Evolutionary conservation across 192 early-diverging fungal species (phyloP).

Genomic region (Gonapodya sp.): DNA sequence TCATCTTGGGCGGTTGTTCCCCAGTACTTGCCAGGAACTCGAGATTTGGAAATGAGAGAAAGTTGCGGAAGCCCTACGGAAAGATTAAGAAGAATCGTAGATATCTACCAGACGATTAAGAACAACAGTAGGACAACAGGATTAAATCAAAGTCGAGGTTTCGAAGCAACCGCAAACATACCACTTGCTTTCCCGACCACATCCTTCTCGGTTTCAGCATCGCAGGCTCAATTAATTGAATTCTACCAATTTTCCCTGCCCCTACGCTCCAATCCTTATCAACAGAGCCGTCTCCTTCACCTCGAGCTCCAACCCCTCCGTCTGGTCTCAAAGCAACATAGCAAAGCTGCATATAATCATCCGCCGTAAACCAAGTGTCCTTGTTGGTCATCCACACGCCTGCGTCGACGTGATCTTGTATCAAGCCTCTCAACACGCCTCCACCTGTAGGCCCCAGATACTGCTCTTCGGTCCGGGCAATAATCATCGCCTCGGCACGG

Average conservation of each 20-base stretch:
- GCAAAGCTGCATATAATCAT: conserved; percentile 88
- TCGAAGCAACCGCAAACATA: too few species aligned
- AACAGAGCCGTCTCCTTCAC: conserved; percentile 45
- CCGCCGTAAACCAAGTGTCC: conserved; percentile 76
- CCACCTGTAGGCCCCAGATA: conserved; percentile 96
- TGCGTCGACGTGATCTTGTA: conserved; percentile 97
- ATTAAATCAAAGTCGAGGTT: conserved; percentile 1
- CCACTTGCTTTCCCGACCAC: conserved; percentile 98
- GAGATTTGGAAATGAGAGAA: conserved; percentile 81
- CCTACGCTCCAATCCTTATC: conserved; percentile 29
- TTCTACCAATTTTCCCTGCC: conserved; percentile 55
- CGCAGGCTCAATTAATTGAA: conserved; percentile 79
- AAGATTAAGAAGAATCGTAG: conserved; percentile 88
- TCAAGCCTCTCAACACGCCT: conserved; percentile 92
- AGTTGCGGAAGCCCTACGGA: conserved; percentile 63
- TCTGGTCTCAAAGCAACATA: conserved; percentile 83
- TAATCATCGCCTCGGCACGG: conserved; percentile 88
- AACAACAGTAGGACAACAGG: conserved; percentile 3
- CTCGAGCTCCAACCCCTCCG: conserved; percentile 41
- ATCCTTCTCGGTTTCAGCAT: conserved; percentile 72
- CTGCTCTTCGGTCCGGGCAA: conserved; percentile 89
- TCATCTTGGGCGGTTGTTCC: conserved; percentile 69
- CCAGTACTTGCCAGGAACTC: conserved; percentile 80
- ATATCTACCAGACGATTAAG: conserved; percentile 33
- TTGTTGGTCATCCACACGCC: conserved; percentile 87